Conservation (phyloP, 495 filamentous ascomycete species). For the Thermochaetoides thermophila region DNA sequence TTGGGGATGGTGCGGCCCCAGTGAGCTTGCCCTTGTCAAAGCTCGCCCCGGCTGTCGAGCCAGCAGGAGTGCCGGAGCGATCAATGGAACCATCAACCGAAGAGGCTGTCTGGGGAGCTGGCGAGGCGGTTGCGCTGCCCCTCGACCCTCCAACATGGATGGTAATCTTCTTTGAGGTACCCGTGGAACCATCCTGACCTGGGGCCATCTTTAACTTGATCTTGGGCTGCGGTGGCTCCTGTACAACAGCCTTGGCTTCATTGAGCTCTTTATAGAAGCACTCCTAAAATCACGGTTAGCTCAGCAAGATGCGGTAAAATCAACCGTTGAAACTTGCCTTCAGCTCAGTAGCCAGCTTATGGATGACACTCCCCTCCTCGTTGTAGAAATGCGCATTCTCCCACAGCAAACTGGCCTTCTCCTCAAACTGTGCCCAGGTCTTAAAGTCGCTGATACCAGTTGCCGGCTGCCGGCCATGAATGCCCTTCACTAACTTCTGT, state of each 20-base stretch:
- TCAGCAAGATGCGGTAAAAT: no score
- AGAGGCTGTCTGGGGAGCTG: constrained; percentile 35
- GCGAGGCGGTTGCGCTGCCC: constrained; percentile 35
- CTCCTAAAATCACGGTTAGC: constrained; percentile 24
- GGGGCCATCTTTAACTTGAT: constrained; percentile 57
- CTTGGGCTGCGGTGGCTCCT: constrained; percentile 53
- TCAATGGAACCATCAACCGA: constrained; percentile 21
- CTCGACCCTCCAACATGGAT: constrained; percentile 39
- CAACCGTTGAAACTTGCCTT: no score
- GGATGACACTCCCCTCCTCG: constrained; percentile 73
- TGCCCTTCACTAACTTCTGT: constrained; percentile 55
- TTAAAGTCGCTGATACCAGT: constrained; percentile 59
- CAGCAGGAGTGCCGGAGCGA: constrained; percentile 10
- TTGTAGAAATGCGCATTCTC: constrained; percentile 78
- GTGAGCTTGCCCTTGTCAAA: constrained; percentile 28
- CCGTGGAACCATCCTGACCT: constrained; percentile 19
- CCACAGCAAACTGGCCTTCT: constrained; percentile 65
- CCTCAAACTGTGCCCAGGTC: constrained; percentile 65
- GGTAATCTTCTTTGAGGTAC: constrained; percentile 35
- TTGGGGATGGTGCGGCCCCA: constrained; percentile 31
- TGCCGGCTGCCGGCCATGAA: constrained; percentile 45
- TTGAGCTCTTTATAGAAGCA: constrained; percentile 49
- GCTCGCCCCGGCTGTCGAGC: constrained; percentile 12
- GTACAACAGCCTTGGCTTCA: constrained; percentile 49
- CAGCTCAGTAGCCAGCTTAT: constrained; percentile 52